Conservation (phyloP, 371 early-diverging fungal species). For the Umbelopsis sp. region DNA sequence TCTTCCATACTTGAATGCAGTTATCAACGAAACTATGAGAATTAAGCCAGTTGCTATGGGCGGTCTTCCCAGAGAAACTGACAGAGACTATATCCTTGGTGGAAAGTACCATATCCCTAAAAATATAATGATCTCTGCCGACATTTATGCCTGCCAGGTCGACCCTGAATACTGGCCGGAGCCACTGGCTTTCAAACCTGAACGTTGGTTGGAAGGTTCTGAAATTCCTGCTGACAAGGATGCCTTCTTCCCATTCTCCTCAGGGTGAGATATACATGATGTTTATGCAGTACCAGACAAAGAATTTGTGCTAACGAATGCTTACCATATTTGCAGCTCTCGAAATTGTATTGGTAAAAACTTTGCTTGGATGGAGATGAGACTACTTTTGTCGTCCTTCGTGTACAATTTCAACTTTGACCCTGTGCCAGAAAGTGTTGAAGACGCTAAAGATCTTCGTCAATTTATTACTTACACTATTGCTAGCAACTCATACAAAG, state of each 20-base stretch:
- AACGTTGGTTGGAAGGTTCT: slow-evolving; percentile 28
- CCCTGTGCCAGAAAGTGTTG: slow-evolving; percentile 14
- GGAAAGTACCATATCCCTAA: slow-evolving; percentile 18
- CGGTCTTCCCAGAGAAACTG: slow-evolving; percentile 20
- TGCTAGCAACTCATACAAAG: slow-evolving; percentile 2
- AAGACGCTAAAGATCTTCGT: slow-evolving; percentile 4
- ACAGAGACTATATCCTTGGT: slow-evolving; percentile 15
- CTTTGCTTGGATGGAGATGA: slow-evolving; percentile 41
- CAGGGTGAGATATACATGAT: slow-evolving; percentile 24
- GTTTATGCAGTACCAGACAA: background rate
- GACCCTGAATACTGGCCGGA: slow-evolving; percentile 25
- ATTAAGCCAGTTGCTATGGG: slow-evolving; percentile 26
- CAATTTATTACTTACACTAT: slow-evolving; percentile 16
- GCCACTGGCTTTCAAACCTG: slow-evolving; percentile 27
- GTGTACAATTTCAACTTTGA: slow-evolving; percentile 22
- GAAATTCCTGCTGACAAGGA: slow-evolving; percentile 20
- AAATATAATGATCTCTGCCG: slow-evolving; percentile 6
- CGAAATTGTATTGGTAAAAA: slow-evolving; percentile 43
- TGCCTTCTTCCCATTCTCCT: slow-evolving; percentile 34
- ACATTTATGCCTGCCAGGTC: slow-evolving; percentile 11
- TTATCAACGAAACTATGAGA: slow-evolving; percentile 34
- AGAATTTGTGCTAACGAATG: background rate
- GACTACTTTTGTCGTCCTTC: slow-evolving; percentile 26
- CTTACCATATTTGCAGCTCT: slow-evolving; percentile 12
- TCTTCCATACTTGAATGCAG: slow-evolving; percentile 36